Conservation (phyloP, 2,329 filamentous ascomycete genomes). For the Allantophomopsis cytisporea region DNA sequence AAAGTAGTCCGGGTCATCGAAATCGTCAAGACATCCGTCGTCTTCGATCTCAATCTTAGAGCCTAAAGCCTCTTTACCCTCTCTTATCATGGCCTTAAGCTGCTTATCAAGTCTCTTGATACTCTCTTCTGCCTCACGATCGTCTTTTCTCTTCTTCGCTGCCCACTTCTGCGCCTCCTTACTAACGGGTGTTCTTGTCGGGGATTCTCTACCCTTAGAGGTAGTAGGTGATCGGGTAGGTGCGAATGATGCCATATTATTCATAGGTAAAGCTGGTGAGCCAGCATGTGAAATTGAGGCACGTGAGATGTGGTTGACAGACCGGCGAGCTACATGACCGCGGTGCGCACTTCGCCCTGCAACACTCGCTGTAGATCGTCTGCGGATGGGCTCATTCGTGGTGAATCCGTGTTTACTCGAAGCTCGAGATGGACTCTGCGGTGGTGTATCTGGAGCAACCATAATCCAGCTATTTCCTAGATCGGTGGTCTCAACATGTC, state of each 20-base stretch:
- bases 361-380: slow-evolving; percentile 5
- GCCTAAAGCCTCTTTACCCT: slow-evolving; percentile 77
- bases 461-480: slow-evolving; percentile 60
- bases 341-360: slow-evolving; percentile 14
- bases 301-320: slow-evolving; percentile 16
- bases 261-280: slow-evolving; percentile 24
- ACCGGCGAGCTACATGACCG: slow-evolving; percentile 16
- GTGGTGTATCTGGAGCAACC: slow-evolving; percentile 22
- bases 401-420: neutral
- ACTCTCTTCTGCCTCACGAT: slow-evolving; percentile 65
- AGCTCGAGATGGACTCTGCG: neutral
- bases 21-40: neutral
- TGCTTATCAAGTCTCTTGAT: slow-evolving; percentile 70
- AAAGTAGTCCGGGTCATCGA: neutral
- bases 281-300: slow-evolving; percentile 33
- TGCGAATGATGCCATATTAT: slow-evolving; percentile 38
- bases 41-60: slow-evolving; percentile 28
- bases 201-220: slow-evolving; percentile 9
- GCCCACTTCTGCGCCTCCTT: slow-evolving; percentile 63
- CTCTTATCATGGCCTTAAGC: slow-evolving; percentile 73
- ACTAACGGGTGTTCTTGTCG: slow-evolving; percentile 17
- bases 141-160: slow-evolving; percentile 56
- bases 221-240: slow-evolving; percentile 27
- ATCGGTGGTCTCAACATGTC: slow-evolving; percentile 32
- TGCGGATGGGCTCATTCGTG: neutral